phyloP scores from a whole-genome alignment of 345 rosid genomes.

The Clarkia xantiana region DNA sequence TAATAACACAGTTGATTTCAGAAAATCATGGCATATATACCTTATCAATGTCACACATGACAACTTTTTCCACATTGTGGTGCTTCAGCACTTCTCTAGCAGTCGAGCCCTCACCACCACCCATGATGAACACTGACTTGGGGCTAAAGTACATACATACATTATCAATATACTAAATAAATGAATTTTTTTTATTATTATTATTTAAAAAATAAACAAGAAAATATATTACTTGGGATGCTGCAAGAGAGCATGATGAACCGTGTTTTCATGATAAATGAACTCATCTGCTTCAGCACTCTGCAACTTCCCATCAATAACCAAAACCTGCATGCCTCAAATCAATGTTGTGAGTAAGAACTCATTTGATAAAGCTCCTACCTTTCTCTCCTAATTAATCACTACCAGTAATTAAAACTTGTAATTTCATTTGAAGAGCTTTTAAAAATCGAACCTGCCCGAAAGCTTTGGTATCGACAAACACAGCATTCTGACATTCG shows the following conservation, averaged over 20 bases:
- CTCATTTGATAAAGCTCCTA: too few relatives aligned
- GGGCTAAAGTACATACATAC: slow-evolving; percentile 31
- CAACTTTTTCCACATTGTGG: slow-evolving; percentile 43
- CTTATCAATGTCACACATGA: slow-evolving; percentile 92
- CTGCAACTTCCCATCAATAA: slow-evolving; percentile 16
- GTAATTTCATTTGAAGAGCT: too few relatives aligned
- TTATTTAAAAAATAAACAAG: too few relatives aligned
- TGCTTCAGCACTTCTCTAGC: slow-evolving; percentile 81
- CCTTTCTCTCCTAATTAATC: too few relatives aligned
- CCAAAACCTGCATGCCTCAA: slow-evolving; percentile 10
- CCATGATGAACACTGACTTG: slow-evolving; percentile 61
- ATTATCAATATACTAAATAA: too few relatives aligned
- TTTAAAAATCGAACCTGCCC: not conserved
- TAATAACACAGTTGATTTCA: too few relatives aligned
- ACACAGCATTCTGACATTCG: not conserved
- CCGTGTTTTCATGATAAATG: slow-evolving; percentile 17
- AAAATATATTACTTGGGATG: slow-evolving; percentile 2
- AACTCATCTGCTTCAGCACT: slow-evolving; percentile 17
- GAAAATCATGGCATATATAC: too few relatives aligned
- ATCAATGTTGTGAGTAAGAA: too few relatives aligned
- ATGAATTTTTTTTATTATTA: too few relatives aligned
- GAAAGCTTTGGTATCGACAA: not conserved
- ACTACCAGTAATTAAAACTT: too few relatives aligned
- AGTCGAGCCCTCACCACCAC: slow-evolving; percentile 92
- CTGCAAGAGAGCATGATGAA: slow-evolving; percentile 15